Evolutionary conservation across 2,329 filamentous ascomycete species (phyloP).

Genomic region (Cladosporium sp.): DNA sequence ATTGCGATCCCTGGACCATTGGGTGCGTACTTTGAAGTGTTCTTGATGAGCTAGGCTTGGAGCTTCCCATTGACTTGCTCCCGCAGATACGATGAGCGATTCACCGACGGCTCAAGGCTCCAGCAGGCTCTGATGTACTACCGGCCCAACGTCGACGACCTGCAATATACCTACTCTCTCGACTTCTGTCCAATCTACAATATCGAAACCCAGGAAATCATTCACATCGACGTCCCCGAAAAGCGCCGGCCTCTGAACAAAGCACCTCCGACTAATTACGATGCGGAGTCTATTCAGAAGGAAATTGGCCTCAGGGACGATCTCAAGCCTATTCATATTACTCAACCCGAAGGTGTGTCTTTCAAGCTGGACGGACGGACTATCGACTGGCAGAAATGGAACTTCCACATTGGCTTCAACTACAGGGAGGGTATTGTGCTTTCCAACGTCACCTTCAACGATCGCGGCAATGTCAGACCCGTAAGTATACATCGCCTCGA

Average conservation of each 20-base stretch:
- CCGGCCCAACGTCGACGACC: conserved; percentile 72
- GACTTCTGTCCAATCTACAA: conserved; percentile 90
- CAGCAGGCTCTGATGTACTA: conserved; percentile 94
- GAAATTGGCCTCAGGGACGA: conserved; percentile 68
- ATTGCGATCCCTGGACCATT: conserved; percentile 91
- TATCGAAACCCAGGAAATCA: conserved; percentile 64
- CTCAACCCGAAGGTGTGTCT: conserved; percentile 77
- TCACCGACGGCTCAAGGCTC: conserved; percentile 66
- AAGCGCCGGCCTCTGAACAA: conserved; percentile 67
- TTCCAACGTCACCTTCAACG: conserved; percentile 80
- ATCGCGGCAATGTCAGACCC: conserved; percentile 65
- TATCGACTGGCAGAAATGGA: conserved; percentile 86
- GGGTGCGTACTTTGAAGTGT: conserved; percentile 57
- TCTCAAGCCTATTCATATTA: conserved; percentile 77
- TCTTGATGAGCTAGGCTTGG: not conserved
- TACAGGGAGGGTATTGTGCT: conserved; percentile 85
- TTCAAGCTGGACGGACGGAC: conserved; percentile 67
- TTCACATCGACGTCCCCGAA: conserved; percentile 75
- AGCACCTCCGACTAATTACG: conserved; percentile 68
- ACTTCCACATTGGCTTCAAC: conserved; percentile 84
- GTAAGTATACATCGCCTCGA: not conserved
- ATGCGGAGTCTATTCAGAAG: conserved; percentile 61
- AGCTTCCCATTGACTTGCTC: no score
- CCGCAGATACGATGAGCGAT: conserved; percentile 68
- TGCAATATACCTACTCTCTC: conserved; percentile 79